Base-by-base conservation (phyloP, 345 rosid species). In the Triadica sebifera region DNA sequence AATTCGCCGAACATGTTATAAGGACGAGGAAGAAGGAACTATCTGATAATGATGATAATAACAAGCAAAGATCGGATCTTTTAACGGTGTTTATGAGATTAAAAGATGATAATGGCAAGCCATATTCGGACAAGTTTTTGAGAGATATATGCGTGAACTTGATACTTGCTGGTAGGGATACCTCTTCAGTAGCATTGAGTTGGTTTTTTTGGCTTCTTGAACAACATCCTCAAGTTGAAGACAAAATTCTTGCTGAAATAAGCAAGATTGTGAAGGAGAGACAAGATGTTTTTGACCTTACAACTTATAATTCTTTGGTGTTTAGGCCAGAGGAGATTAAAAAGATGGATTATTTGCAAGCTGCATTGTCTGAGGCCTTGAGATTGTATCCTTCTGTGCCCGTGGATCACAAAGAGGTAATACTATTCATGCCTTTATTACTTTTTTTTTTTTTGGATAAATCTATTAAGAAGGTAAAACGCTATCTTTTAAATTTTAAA, bases 351-450 rank as follows among this genome's bases (percentile, higher is more conserved):
- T 95, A 93, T 75, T 74, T 95, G 71, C 99, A 91, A 59, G 99
- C 98, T 79, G 91, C 99, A 24, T 78, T 93, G 72, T 93, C 99
- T 19, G 99, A 95, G 79, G 86, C 97, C 78, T 86, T 95, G 53
- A 86, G 99, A 77, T 63, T 95, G 79, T 93, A 93, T 78, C 99
- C 99, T 83, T 95, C 99, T 0, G 99, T 95, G 20, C 99, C 99
- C 0, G 85, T 93, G 10, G 99, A 95, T 79, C 98, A 90, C 85
- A 95, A 95, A 75, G 98, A 95, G 97, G 99, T 95, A 85, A 88
- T 13, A 12, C 13, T 1, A 24, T 29, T 29, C 34, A 1, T 29
- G 34, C 34, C 34, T 29, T 29, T 2, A 29, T 29, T 29, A 29
- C 34, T 29, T 29, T 2, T 29, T n/a, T n/a, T n/a, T n/a, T n/a